phyloP scores from a whole-genome alignment of 768 basidiomycete species.

The Pleurotus cornucopiae region DNA sequence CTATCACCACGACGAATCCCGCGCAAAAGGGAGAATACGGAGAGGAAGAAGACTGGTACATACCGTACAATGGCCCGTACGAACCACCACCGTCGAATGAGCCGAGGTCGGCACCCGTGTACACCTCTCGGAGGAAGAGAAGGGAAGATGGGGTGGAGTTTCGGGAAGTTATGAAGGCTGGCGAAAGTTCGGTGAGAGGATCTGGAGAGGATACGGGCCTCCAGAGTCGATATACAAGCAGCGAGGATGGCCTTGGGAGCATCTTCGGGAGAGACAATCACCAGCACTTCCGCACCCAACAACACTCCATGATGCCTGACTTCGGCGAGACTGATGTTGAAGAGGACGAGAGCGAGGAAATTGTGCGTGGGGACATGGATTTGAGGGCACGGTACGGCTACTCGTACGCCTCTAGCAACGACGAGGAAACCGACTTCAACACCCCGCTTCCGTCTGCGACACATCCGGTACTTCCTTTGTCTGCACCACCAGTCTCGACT shows the following conservation, averaged over 20 bases:
- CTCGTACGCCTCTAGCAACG: conserved; percentile 15
- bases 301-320: neutral
- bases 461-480: neutral
- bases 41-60: conserved; percentile 51
- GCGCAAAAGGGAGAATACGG: conserved; percentile 11
- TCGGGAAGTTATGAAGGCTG: neutral
- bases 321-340: neutral
- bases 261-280: neutral
- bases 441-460: neutral
- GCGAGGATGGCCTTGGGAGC: neutral
- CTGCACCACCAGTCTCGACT: neutral
- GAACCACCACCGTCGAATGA: conserved; percentile 28
- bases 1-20: neutral
- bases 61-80: conserved; percentile 62
- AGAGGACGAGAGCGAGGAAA: conserved; percentile 8
- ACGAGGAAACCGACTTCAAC: conserved; percentile 21
- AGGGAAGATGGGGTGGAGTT: conserved; percentile 34
- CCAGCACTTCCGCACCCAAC: neutral
- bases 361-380: conserved; percentile 6
- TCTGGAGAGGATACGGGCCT: neutral
- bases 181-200: neutral
- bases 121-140: conserved; percentile 14
- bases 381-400: conserved; percentile 2
- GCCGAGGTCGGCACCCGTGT: neutral
- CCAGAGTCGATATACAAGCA: conserved; percentile 14